Percentiles rank a stretch among this genome's conserved stretches.
Evolutionary conservation across 257 asterid species (phyloP).

Genomic region (Nicotiana obtusifolia): DNA sequence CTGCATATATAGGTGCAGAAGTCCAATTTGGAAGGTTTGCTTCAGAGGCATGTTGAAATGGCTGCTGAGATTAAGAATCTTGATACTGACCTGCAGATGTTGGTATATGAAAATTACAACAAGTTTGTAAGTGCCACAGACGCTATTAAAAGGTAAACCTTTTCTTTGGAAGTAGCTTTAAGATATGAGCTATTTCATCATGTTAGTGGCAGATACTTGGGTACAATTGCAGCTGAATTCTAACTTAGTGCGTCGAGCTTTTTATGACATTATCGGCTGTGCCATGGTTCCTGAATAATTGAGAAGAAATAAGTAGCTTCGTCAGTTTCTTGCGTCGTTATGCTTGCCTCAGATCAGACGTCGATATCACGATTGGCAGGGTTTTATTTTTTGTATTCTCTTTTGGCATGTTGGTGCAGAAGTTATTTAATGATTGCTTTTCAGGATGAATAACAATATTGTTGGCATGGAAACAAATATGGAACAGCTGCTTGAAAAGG

Average conservation of each 20-base stretch:
- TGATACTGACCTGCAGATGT: constrained; percentile 96
- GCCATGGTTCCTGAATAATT: background rate
- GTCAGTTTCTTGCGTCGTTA: background rate
- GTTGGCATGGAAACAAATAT: constrained; percentile 95
- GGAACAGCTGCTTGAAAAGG: constrained; percentile 99
- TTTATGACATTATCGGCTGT: background rate
- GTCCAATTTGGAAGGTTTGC: constrained; percentile 86
- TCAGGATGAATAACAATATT: constrained; percentile 95
- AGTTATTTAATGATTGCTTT: background rate
- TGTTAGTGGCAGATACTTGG: background rate
- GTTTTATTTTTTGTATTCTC: background rate
- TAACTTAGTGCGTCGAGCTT: background rate
- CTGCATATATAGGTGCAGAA: constrained; percentile 63
- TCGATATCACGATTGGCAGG: background rate
- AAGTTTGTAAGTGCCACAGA: constrained; percentile 98
- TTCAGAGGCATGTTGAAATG: constrained; percentile 97
- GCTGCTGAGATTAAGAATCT: constrained; percentile 97
- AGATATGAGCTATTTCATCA: constrained; percentile 3
- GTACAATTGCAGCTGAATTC: background rate
- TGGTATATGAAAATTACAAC: constrained; percentile 96
- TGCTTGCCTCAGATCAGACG: background rate
- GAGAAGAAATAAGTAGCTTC: background rate
- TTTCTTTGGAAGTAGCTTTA: background rate
- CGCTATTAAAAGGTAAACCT: constrained; percentile 75
- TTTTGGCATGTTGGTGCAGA: background rate